Percentiles rank a stretch among this genome's conserved stretches.
Conservation (phyloP, 768 basidiomycete species). For the Pisolithus marmoratus region DNA sequence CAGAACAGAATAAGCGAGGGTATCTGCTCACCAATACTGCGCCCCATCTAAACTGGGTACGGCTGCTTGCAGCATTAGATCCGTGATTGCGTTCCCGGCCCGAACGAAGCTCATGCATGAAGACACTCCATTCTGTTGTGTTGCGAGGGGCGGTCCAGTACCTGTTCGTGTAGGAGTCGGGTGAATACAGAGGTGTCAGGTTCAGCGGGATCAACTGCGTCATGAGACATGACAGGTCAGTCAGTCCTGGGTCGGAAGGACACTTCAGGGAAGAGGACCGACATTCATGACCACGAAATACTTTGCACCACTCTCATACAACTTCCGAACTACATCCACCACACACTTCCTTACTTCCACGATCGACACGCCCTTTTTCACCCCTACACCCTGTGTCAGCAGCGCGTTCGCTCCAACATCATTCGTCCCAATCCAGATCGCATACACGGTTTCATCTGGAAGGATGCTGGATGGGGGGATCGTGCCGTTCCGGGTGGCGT, state of each 20-base stretch:
- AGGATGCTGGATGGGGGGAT: constrained; percentile 25
- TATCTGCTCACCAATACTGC: constrained; percentile 46
- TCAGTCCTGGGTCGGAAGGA: not conserved
- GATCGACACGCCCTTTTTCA: constrained; percentile 36
- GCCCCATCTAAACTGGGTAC: constrained; percentile 44
- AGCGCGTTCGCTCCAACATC: constrained; percentile 54
- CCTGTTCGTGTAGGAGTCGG: constrained; percentile 41
- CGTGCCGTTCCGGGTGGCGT: constrained; percentile 36
- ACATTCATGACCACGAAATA: constrained; percentile 71
- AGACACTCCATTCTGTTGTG: constrained; percentile 51
- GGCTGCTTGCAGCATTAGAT: constrained; percentile 45
- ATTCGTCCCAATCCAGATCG: constrained; percentile 65
- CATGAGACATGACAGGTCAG: not conserved
- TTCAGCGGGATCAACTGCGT: constrained; percentile 56
- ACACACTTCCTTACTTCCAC: constrained; percentile 55
- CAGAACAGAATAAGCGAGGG: not conserved
- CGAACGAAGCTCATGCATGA: constrained; percentile 49
- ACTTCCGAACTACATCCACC: constrained; percentile 50
- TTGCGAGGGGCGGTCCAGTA: constrained; percentile 49
- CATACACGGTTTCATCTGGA: constrained; percentile 49
- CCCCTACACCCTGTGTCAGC: constrained; percentile 41
- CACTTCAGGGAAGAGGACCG: constrained; percentile 13
- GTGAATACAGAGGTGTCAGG: constrained; percentile 40
- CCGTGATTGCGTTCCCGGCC: constrained; percentile 47
- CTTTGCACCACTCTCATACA: constrained; percentile 55